These are phyloP conservation scores for Colletotrichum sp. DNA, from an alignment of 2,329 filamentous ascomycete species.

Conservation along the genomic window DNA sequence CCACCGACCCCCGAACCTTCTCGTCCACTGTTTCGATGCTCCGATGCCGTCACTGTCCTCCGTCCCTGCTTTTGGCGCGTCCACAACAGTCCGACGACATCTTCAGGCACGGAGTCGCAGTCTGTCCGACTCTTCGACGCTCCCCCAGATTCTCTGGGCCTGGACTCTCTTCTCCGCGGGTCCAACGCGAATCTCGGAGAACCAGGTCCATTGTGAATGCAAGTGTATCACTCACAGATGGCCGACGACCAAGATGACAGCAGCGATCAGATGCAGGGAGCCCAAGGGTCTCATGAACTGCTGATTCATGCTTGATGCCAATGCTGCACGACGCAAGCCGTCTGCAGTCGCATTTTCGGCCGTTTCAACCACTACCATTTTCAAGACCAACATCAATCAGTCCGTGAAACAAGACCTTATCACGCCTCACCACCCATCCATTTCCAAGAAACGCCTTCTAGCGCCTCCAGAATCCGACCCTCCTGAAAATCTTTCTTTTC, in stretches of 20 bases:
- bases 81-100: not conserved
- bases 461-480: not conserved
- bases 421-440: not conserved
- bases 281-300: not conserved
- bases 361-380: slow-evolving; percentile 1
- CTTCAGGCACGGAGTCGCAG: slow-evolving; percentile 2
- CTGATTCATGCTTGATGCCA: not conserved
- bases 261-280: not conserved
- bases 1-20: slow-evolving; percentile 14
- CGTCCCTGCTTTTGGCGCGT: slow-evolving; percentile 1
- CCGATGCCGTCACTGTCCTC: slow-evolving; percentile 14
- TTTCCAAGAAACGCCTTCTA: not conserved
- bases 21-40: slow-evolving; percentile 1
- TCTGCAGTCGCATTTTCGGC: not conserved
- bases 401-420: not conserved
- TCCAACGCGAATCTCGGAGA: not conserved
- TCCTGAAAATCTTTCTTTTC: slow-evolving; percentile 6
- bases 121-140: not conserved
- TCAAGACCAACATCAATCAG: not conserved
- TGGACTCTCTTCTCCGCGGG: slow-evolving; percentile 1
- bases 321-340: not conserved
- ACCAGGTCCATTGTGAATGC: not conserved
- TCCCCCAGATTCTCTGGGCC: not conserved
- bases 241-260: not conserved
- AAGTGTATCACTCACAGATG: not conserved